Base-by-base conservation (phyloP, 2,329 filamentous ascomycete genomes). In the Anthostomella pinea region DNA sequence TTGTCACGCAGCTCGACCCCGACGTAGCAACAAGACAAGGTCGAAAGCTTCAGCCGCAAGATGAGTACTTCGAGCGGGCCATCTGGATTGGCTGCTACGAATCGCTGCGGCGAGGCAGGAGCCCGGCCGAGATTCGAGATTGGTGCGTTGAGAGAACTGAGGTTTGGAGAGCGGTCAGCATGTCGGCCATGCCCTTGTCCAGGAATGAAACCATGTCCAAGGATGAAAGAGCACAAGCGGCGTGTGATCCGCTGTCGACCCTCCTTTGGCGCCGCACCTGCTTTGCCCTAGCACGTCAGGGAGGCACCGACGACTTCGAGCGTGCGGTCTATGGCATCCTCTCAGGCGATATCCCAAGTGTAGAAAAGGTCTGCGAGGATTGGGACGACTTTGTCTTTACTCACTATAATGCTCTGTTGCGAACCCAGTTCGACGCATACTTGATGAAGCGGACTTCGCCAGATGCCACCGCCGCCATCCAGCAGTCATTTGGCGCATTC, bases 21-120 rank as follows among this genome's bases (percentile, higher is more conserved):
- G 93, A 98, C 67, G 87, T 89, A 5, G 73, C 81, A n/a, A 82
- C 81, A 23, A 79, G 93, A 43, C 90, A 97, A 62, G 75, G 74
- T 31, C 79, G 86, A 35, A 79, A 75, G 32, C 69, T 97, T 25
- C 85, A 95, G 57, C 77, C 81, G 16, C 80, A 90, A 52, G 93
- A 98, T 57, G 81, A 88, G 48, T 90, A 83, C 54, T 93, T 91
- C 45, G 93, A 98, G 66, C 79, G 84, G 35, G 85, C 89, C 3
- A 86, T 95, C 30, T 97, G 93, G 90, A 75, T 90, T 43, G 85
- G 87, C n/a, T 93, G 87, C 64, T 97, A 89, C 69, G 88, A 95
- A 60, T 86, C 95, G 70, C 71, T 98, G 34, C 81, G 91, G 31
- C 81, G 89, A 29, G 93, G 93, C n/a, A 82, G 80, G 48, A 79